Base-by-base conservation (phyloP, 192 early-diverging fungal species). In the Backusella luteola region DNA sequence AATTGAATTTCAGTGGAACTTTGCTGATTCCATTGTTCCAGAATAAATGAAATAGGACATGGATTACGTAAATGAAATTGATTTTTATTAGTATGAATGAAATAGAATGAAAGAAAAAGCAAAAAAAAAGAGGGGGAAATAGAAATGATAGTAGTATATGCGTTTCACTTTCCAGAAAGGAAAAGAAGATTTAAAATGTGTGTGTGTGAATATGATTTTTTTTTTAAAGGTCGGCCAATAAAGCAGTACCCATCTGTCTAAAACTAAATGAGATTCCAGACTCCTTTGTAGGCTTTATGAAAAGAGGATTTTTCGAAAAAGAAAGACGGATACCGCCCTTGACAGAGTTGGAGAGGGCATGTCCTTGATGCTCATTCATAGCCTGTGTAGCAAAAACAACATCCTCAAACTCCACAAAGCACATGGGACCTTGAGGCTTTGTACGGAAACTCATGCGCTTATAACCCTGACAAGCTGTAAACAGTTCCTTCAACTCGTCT, bases 401-500 rank as follows among this genome's bases (percentile, higher is more conserved):
- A 85, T 93, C 94, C 63, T 98, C 97, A 93, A 99, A 99, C 87
- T 99, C 97, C 35, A 99, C 96, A 93, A 99, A 99, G 87, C 97
- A 98, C 94, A 99, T 98, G 23, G 96, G 97, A 0, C 97, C 97
- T 78, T 96, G 96, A 34, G 94, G 90, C 76, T 97, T 93, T 44
- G 87, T 88, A 46, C 93, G 89, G 89, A 94, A 99, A 69, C 90
- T 94, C 86, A 99, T 88, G 26, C 97, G 91, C 73, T 94, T 93
- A 91, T 93, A 99, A 1, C 97, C 97, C 7, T 87, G 83, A 71
- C 94, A 93, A 23, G 83, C 77, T 6, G 84, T 84, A 84, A 99
- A 99, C 38, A 97, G 66, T 46, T 87, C 85, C 34, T 92, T 87
- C 69, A 99, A 87, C 84, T 99, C 97, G 12, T 96, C 95, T 83